Evolutionary conservation across 179 eudicot genomes (phyloP).

Genomic region (Silene noctiflora): DNA sequence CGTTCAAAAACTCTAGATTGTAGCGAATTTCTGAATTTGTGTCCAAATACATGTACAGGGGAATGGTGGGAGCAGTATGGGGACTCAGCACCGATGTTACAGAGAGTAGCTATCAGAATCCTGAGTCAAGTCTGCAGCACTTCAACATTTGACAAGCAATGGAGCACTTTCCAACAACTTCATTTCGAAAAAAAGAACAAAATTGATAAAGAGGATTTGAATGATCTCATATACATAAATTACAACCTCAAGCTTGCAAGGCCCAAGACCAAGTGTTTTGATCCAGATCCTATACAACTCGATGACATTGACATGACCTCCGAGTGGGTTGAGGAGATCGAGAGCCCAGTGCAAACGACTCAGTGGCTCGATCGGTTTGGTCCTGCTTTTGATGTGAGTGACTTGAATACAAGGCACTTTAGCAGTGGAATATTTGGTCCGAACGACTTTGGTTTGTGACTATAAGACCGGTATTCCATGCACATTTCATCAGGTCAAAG

Average conservation of each 20-base stretch:
- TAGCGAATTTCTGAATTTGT: slow-evolving; percentile 8
- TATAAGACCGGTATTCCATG: slow-evolving; percentile 5
- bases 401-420: slow-evolving; percentile 88
- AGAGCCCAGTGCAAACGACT: slow-evolving; percentile 64
- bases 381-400: slow-evolving; percentile 71
- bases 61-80: slow-evolving; percentile 99
- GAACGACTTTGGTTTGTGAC: slow-evolving; percentile 73
- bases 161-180: slow-evolving; percentile 78
- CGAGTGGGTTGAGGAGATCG: slow-evolving; percentile 94
- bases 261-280: slow-evolving; percentile 45
- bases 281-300: slow-evolving; percentile 64
- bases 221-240: slow-evolving; percentile 63
- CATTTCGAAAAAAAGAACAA: slow-evolving; percentile 92
- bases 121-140: slow-evolving; percentile 92
- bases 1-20: not conserved
- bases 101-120: slow-evolving; percentile 78
- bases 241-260: slow-evolving; percentile 75
- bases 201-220: slow-evolving; percentile 76
- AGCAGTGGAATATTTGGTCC: slow-evolving; percentile 61
- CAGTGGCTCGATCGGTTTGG: slow-evolving; percentile 97
- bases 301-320: slow-evolving; percentile 95
- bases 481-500: slow-evolving; percentile 1
- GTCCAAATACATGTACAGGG: slow-evolving; percentile 36
- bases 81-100: slow-evolving; percentile 78
- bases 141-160: slow-evolving; percentile 59